A percentile compares a stretch with the other conserved stretches of the same genome.
These are phyloP conservation scores for Sporobolomyces phaffii DNA, from an alignment of 768 basidiomycete genomes.

Conservation along the genomic window DNA sequence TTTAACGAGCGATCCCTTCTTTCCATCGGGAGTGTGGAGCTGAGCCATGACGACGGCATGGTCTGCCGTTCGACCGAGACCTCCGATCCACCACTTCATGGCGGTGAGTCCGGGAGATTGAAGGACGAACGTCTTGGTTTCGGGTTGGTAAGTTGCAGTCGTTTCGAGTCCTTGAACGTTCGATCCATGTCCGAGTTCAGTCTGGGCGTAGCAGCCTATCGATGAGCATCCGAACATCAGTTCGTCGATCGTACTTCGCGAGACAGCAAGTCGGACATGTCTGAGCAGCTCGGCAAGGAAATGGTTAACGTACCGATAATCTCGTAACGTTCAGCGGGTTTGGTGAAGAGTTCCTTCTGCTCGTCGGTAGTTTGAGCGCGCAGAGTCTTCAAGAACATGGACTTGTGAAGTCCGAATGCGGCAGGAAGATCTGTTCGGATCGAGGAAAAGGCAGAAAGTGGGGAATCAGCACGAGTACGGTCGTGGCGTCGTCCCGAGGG, in stretches of 20 bases:
- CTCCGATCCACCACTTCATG: constrained; percentile 78
- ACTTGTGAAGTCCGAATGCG: constrained; percentile 38
- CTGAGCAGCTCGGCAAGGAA: not conserved
- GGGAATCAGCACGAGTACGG: not conserved
- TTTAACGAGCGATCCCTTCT: constrained; percentile 47
- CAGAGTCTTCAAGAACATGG: constrained; percentile 36
- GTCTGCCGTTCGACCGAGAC: constrained; percentile 63
- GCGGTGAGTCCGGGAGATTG: constrained; percentile 69
- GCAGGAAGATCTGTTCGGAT: constrained; percentile 23
- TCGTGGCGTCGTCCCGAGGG: too few relatives aligned
- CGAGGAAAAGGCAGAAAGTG: not conserved
- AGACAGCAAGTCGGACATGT: too few relatives aligned
- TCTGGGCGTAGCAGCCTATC: constrained; percentile 38
- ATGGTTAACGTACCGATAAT: constrained; percentile 32
- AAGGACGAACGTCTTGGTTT: constrained; percentile 64
- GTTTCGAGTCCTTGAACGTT: constrained; percentile 67
- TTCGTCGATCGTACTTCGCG: not conserved
- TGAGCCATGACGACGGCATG: constrained; percentile 72
- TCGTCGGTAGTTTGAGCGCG: constrained; percentile 41
- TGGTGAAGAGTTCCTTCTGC: constrained; percentile 43
- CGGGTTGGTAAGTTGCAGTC: constrained; percentile 66
- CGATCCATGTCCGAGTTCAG: constrained; percentile 59
- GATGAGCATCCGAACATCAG: not conserved
- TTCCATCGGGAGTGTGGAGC: constrained; percentile 55
- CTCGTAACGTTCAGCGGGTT: constrained; percentile 40